Evolutionary conservation across 2,329 filamentous ascomycete species (phyloP).

Genomic region (Botrytis pseudocinerea): DNA sequence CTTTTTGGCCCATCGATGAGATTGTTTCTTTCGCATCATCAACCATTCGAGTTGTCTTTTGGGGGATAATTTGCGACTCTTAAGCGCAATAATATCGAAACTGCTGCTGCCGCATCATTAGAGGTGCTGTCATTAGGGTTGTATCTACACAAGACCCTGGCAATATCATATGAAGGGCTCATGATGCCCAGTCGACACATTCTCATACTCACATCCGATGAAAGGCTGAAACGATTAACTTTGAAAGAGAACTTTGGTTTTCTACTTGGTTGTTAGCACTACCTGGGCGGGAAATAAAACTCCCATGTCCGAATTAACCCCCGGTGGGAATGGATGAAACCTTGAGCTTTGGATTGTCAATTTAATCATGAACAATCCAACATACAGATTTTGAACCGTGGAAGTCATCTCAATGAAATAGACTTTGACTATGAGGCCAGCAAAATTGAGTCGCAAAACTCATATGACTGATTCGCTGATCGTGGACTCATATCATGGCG

Average conservation of each 20-base stretch:
- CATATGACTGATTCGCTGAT: neutral
- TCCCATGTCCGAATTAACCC: neutral
- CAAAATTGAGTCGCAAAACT: neutral
- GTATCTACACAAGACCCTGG: neutral
- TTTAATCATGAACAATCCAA: neutral
- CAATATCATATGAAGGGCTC: neutral
- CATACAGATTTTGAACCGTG: neutral
- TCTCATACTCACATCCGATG: neutral
- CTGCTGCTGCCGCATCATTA: neutral
- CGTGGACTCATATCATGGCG: neutral
- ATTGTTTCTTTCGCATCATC: neutral
- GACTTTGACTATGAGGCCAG: neutral
- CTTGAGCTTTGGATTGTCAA: neutral
- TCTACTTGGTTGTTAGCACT: neutral
- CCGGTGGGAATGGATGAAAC: too few relatives aligned
- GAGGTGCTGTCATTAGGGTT: neutral
- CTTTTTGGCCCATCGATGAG: neutral
- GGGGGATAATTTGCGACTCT: neutral
- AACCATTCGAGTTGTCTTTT: neutral
- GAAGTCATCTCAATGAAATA: neutral
- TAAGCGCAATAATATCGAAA: neutral
- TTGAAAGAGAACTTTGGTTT: neutral
- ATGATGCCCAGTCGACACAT: neutral
- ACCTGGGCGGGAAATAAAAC: neutral
- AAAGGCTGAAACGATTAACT: neutral